Evolutionary conservation across 2,329 filamentous ascomycete genomes (phyloP).

Genomic region (Samsoniella hepiali): DNA sequence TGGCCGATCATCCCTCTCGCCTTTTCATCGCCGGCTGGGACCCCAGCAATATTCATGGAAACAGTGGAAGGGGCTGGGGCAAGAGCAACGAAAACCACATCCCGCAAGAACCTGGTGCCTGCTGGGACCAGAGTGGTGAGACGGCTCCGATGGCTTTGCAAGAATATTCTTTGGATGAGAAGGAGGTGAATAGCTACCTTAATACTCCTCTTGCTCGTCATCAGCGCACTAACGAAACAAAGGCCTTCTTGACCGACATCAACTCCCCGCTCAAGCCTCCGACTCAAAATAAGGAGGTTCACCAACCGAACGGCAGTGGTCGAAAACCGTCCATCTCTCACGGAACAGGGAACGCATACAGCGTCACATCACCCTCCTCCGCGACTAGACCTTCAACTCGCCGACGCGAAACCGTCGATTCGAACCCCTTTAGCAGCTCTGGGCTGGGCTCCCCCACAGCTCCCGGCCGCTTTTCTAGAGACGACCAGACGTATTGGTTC

Average conservation of each 20-base stretch:
- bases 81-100: conserved; percentile 71
- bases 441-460: conserved; percentile 59
- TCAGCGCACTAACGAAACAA: conserved; percentile 15
- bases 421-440: conserved; percentile 57
- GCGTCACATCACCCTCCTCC: conserved; percentile 68
- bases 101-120: conserved; percentile 81
- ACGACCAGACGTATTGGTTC: conserved; percentile 60
- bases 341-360: conserved; percentile 60
- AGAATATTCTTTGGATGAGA: conserved; percentile 64
- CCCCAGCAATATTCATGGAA: conserved; percentile 66
- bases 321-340: conserved; percentile 84
- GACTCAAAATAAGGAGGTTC: conserved; percentile 66
- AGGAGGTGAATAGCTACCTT: conserved; percentile 44
- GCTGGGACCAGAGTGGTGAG: conserved; percentile 76
- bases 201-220: neutral
- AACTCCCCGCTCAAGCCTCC: conserved; percentile 92
- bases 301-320: conserved; percentile 57
- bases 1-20: conserved; percentile 53
- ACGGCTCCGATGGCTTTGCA: conserved; percentile 69
- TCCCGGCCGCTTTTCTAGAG: conserved; percentile 56
- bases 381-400: conserved; percentile 70
- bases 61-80: conserved; percentile 66
- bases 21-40: conserved; percentile 78
- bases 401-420: conserved; percentile 76
- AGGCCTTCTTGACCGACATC: conserved; percentile 82